phyloP scores from a whole-genome alignment of 2,329 filamentous ascomycete genomes.

The Westerdykella aurantiaca region DNA sequence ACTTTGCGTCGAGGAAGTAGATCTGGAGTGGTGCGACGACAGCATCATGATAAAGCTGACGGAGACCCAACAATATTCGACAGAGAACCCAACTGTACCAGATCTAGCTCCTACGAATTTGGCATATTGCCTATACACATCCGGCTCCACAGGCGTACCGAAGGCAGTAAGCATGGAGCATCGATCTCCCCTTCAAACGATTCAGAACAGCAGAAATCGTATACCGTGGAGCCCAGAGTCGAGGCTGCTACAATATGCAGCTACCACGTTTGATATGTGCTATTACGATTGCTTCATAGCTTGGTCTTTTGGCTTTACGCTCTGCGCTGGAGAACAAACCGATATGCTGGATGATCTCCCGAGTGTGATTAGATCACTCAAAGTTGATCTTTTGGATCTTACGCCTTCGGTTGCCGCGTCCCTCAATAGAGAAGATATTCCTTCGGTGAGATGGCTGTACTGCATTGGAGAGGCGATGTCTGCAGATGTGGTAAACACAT shows the following conservation, averaged over 20 bases:
- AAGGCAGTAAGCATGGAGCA: slow-evolving; percentile 43
- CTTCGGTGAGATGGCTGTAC: slow-evolving; percentile 39
- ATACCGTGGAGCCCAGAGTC: slow-evolving; percentile 38
- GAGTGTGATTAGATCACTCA: slow-evolving; percentile 29
- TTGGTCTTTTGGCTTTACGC: slow-evolving; percentile 41
- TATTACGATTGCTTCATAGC: slow-evolving; percentile 45
- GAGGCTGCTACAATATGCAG: slow-evolving; percentile 41
- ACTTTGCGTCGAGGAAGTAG: slow-evolving; percentile 10
- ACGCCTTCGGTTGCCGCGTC: slow-evolving; percentile 41
- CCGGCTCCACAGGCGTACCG: slow-evolving; percentile 40
- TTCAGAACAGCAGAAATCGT: slow-evolving; percentile 33
- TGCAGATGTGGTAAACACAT: slow-evolving; percentile 33
- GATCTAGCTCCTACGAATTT: slow-evolving; percentile 24
- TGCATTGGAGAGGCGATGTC: slow-evolving; percentile 43
- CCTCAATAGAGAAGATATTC: slow-evolving; percentile 28
- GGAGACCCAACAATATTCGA: slow-evolving; percentile 5
- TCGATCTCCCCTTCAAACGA: slow-evolving; percentile 37
- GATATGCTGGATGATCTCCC: slow-evolving; percentile 37
- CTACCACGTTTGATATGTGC: slow-evolving; percentile 43
- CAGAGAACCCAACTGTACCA: slow-evolving; percentile 21
- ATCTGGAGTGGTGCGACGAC: slow-evolving; percentile 8
- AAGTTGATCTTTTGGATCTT: slow-evolving; percentile 38
- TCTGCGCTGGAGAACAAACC: slow-evolving; percentile 37
- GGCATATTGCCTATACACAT: slow-evolving; percentile 43
- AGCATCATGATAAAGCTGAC: slow-evolving; percentile 13